Base-by-base conservation (phyloP, 441 rosid species). In the Geranium incanum region DNA sequence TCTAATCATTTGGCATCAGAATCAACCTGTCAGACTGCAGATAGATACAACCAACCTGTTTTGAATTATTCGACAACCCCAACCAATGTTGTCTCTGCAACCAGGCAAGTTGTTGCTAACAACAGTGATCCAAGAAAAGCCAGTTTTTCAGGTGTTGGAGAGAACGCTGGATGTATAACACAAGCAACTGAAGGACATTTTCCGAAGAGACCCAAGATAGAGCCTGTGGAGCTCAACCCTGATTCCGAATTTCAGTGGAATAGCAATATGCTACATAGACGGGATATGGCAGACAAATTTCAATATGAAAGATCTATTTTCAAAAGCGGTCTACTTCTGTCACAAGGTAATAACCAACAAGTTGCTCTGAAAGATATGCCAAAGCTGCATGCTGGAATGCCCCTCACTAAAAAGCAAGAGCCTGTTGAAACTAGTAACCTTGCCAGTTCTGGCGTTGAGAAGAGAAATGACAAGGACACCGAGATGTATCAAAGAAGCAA, bases 201-300 rank as follows among this genome's bases (percentile, higher is more conserved):
- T 43, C 57, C 68, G 37, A 73, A 76, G 75, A 68, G 65, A 13
- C 82, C 79, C 68, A 76, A 70, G 79, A 62, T 57, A 66, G 82
- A 76, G 68, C 75, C 75, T 15, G 2, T 33, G 36, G 73, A 76
- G 12, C 70, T 79, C 39, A n/a, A 66, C 65, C 72, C 16, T 67
- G 65, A 63, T 71, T 70, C 60, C 5, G 68, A 50, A 36, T 39
- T 64, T 1, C 73, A 7, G 13, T 36, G 62, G 69, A 73, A 59
- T 38, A 73, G 63, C 12, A 16, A 39, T 67, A 5, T 60, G 48
- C 52, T 41, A 62, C 60, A 57, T 48, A 67, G 66, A 37, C 50
- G 62, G 68, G 36, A 12, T 15, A 71, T 59, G 12, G 43, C 74
- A 36, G 69, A 52, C 38, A 75, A 62, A 21, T 7, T 6, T 38